Conservation (phyloP, 1,284 basidiomycete species). For the Microbotryum intermedium region DNA sequence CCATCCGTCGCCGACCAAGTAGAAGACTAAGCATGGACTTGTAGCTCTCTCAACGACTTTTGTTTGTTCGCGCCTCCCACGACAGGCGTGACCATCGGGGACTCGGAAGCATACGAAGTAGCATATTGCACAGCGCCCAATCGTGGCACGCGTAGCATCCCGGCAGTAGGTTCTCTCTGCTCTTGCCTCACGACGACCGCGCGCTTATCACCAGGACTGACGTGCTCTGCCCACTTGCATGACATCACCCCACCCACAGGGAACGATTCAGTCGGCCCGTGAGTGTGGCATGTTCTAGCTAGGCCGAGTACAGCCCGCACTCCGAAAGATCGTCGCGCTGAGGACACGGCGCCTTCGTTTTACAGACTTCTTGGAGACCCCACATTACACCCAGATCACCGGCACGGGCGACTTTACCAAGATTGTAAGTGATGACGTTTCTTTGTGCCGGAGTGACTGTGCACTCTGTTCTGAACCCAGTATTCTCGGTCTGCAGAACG, state of each 20-base stretch:
- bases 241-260: constrained; percentile 6
- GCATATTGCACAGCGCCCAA: constrained; percentile 13
- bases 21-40: too few relatives aligned
- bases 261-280: too few relatives aligned
- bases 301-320: too few relatives aligned
- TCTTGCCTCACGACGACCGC: not conserved
- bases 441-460: too few relatives aligned
- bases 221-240: not conserved
- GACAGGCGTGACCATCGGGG: constrained; percentile 6
- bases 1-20: not conserved
- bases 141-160: not conserved
- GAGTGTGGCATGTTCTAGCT: too few relatives aligned
- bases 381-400: constrained; percentile 27
- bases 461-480: too few relatives aligned
- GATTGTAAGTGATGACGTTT: constrained; percentile 2
- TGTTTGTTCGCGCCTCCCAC: constrained; percentile 18
- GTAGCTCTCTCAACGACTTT: constrained; percentile 11
- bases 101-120: constrained; percentile 13
- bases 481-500: too few relatives aligned
- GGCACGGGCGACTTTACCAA: constrained; percentile 39
- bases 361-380: constrained; percentile 21
- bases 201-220: not conserved
- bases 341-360: too few relatives aligned
- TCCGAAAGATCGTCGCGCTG: constrained; percentile 6
- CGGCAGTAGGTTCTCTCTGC: not conserved